A percentile compares a stretch with the other conserved stretches of the same genome.
Conservation (phyloP, 2,329 filamentous ascomycete genomes). For the Neurospora crassa region DNA sequence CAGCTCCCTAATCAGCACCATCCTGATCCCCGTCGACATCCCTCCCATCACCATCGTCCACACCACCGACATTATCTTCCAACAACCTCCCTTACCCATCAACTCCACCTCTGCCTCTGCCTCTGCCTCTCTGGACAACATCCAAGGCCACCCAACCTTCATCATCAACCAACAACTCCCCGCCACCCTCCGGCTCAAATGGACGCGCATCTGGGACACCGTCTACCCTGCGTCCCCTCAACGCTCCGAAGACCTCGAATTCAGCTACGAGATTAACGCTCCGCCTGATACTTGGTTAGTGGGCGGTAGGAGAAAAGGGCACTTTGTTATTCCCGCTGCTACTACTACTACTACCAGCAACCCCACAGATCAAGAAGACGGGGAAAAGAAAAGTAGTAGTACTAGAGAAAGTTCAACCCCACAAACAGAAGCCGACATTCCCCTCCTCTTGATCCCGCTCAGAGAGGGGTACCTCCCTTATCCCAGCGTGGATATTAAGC, state of each 20-base stretch:
- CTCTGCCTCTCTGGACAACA: slow-evolving; percentile 18
- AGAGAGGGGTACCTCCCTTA: slow-evolving; percentile 68
- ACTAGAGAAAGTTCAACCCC: slow-evolving; percentile 26
- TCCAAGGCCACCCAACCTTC: slow-evolving; percentile 33
- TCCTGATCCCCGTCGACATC: slow-evolving; percentile 84
- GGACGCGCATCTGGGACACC: slow-evolving; percentile 55
- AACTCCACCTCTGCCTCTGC: background rate
- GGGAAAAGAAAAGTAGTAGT: background rate
- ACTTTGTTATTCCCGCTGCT: slow-evolving; percentile 52
- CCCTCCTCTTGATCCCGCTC: slow-evolving; percentile 70
- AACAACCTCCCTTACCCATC: slow-evolving; percentile 26
- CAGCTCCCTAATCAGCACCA: slow-evolving; percentile 34
- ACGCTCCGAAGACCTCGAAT: slow-evolving; percentile 48
- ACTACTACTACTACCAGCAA: too few relatives aligned
- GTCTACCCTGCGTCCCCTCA: slow-evolving; percentile 23
- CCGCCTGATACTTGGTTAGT: slow-evolving; percentile 73
- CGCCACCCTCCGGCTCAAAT: slow-evolving; percentile 51
- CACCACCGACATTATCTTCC: slow-evolving; percentile 59
- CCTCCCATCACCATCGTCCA: slow-evolving; percentile 76
- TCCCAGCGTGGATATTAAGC: slow-evolving; percentile 69
- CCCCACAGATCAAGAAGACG: slow-evolving; percentile 5
- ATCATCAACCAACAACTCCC: slow-evolving; percentile 56
- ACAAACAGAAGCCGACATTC: slow-evolving; percentile 47
- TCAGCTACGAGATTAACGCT: slow-evolving; percentile 73
- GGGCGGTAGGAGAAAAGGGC: slow-evolving; percentile 69